Evolutionary conservation across 1,139 yeast species (phyloP).

Genomic region (Hansenula lynferdii): DNA sequence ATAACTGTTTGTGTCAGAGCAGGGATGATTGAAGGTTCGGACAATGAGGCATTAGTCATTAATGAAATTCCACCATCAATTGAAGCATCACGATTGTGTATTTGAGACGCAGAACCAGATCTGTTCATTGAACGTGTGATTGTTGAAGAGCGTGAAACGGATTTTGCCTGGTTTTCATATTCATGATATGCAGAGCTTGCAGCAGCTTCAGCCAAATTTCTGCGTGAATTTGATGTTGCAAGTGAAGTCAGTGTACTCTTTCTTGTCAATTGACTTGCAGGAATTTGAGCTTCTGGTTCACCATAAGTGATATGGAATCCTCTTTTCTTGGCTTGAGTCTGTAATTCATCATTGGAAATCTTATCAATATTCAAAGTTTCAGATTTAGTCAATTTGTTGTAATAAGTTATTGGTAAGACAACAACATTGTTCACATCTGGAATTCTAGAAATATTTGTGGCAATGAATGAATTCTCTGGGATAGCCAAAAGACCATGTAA

Average conservation of each 20-base stretch:
- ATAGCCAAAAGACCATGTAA: conserved; percentile 45
- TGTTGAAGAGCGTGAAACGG: conserved; percentile 15
- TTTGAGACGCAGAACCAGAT: conserved; percentile 9
- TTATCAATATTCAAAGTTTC: conserved; percentile 41
- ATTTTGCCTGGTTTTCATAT: conserved; percentile 19
- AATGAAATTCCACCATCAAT: conserved; percentile 41
- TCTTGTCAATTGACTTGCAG: conserved; percentile 15
- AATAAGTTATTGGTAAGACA: conserved; percentile 60
- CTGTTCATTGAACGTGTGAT: conserved; percentile 10
- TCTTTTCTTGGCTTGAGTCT: conserved; percentile 42
- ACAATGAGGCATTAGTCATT: conserved; percentile 66
- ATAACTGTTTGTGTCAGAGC: conserved; percentile 89
- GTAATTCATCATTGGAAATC: conserved; percentile 41
- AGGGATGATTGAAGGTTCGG: conserved; percentile 74
- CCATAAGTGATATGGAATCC: conserved; percentile 31
- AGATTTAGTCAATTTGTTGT: conserved; percentile 46
- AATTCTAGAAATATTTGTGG: conserved; percentile 51
- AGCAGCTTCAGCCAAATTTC: conserved; percentile 24
- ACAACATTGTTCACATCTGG: conserved; percentile 58
- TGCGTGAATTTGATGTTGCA: conserved; percentile 19
- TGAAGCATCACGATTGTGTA: conserved; percentile 14
- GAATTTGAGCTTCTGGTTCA: conserved; percentile 6
- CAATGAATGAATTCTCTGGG: conserved; percentile 51
- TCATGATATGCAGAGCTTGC: conserved; percentile 23
- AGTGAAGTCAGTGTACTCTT: conserved; percentile 19